Conservation (phyloP, 345 rosid genomes). For the Erodium maritimum region DNA sequence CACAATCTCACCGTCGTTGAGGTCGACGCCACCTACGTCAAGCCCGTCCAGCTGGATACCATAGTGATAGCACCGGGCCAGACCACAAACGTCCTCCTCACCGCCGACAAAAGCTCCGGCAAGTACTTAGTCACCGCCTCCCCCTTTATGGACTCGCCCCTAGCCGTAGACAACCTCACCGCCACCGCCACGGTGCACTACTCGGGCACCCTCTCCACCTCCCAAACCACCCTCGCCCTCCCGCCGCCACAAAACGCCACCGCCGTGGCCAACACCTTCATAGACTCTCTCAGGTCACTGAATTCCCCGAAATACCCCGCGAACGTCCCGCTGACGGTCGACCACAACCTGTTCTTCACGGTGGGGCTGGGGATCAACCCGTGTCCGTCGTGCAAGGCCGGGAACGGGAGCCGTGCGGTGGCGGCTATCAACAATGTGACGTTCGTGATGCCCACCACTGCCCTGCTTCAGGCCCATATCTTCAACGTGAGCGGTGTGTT, state of each 20-base stretch:
- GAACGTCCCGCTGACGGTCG: constrained; percentile 41
- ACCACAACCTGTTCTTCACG: constrained; percentile 35
- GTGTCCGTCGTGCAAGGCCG: constrained; percentile 45
- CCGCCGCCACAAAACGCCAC: constrained; percentile 55
- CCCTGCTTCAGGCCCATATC: constrained; percentile 60
- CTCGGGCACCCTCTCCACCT: constrained; percentile 19
- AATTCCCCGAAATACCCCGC: constrained; percentile 58
- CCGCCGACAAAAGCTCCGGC: constrained; percentile 34
- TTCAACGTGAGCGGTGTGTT: constrained; percentile 27
- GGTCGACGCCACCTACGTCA: constrained; percentile 51
- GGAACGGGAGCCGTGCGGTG: constrained; percentile 39
- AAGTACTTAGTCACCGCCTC: constrained; percentile 54
- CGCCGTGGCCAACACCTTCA: constrained; percentile 34
- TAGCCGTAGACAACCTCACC: constrained; percentile 37
- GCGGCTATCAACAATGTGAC: constrained; percentile 57
- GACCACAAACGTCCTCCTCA: constrained; percentile 54
- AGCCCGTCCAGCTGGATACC: constrained; percentile 40
- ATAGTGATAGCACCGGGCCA: constrained; percentile 52
- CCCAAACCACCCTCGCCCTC: constrained; percentile 18
- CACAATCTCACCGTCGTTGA: constrained; percentile 58
- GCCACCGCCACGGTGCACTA: constrained; percentile 51
- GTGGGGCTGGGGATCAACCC: constrained; percentile 41
- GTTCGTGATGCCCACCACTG: constrained; percentile 46
- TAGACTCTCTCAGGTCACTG: constrained; percentile 37
- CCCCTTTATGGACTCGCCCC: constrained; percentile 43